Percentiles rank a stretch among this genome's conserved stretches.
Evolutionary conservation across 164 flowering plant species (phyloP).

Genomic region (Buxus sempervirens): DNA sequence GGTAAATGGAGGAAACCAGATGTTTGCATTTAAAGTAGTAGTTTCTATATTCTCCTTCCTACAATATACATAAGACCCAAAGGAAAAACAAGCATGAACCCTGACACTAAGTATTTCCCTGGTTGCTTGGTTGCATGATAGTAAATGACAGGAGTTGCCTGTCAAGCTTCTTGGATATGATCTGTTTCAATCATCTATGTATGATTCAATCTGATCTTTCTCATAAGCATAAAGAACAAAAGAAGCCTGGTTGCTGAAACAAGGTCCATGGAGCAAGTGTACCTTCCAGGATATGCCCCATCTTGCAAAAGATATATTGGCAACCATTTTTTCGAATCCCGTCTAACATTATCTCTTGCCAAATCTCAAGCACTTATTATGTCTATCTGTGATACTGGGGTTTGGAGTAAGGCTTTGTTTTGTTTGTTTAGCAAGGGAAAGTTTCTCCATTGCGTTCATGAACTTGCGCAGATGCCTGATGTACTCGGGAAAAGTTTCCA

Average conservation of each 20-base stretch:
- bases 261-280: constrained; percentile 5
- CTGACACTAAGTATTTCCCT: neutral
- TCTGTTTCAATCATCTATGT: constrained; percentile 1
- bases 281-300: neutral
- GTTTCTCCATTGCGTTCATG: constrained; percentile 84
- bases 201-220: neutral
- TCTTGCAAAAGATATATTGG: neutral
- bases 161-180: neutral
- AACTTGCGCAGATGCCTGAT: constrained; percentile 89
- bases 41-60: constrained; percentile 13
- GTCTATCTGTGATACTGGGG: constrained; percentile 60
- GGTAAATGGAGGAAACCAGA: neutral
- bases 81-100: constrained; percentile 3
- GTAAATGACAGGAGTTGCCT: neutral
- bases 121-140: neutral
- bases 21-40: constrained; percentile 14
- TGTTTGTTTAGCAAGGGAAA: constrained; percentile 45
- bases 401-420: constrained; percentile 31
- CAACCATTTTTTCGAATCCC: neutral
- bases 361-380: constrained; percentile 87
- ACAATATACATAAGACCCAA: constrained; percentile 15
- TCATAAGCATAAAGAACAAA: neutral
- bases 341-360: constrained; percentile 40
- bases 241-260: constrained; percentile 3
- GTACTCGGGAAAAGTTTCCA: constrained; percentile 95